phyloP scores from a whole-genome alignment of 2,329 filamentous ascomycete genomes.

The Tolypocladium cylindrosporum region DNA sequence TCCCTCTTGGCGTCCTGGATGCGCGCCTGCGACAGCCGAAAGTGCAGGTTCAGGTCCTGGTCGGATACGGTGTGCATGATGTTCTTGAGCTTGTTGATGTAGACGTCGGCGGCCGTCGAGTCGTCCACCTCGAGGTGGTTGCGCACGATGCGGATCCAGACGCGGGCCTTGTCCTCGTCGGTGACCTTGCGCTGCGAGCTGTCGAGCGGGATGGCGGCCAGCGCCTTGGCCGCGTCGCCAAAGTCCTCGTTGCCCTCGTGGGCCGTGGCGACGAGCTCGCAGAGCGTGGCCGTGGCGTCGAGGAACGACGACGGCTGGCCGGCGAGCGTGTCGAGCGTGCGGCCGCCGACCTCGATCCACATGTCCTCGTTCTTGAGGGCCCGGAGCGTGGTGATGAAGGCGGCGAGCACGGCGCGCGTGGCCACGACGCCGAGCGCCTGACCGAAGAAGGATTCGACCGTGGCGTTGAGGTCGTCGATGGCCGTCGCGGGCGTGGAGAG shows the following conservation, averaged over 20 bases:
- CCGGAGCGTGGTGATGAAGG: constrained; percentile 55
- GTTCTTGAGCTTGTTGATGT: constrained; percentile 92
- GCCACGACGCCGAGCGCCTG: constrained; percentile 68
- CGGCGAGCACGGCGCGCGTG: constrained; percentile 58
- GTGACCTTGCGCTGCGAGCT: constrained; percentile 76
- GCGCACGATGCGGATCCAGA: constrained; percentile 91
- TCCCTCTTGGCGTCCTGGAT: constrained; percentile 85
- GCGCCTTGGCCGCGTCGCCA: constrained; percentile 61
- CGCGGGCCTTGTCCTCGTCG: constrained; percentile 68
- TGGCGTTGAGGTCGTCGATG: constrained; percentile 52
- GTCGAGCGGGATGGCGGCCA: constrained; percentile 82
- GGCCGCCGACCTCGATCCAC: constrained; percentile 66
- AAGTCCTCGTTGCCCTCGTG: constrained; percentile 80
- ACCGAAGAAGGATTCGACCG: constrained; percentile 56
- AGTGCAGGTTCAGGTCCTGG: constrained; percentile 67
- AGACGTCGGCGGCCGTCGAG: constrained; percentile 71
- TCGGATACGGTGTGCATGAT: constrained; percentile 72
- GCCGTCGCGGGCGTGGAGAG: constrained; percentile 28
- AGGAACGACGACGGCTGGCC: constrained; percentile 59
- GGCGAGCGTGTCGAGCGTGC: constrained; percentile 57
- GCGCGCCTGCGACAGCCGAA: constrained; percentile 82
- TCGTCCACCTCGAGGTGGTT: constrained; percentile 94
- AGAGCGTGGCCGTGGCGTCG: constrained; percentile 72
- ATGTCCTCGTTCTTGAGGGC: constrained; percentile 50
- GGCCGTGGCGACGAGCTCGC: constrained; percentile 72